A percentile compares a stretch with the other conserved stretches of the same genome.
Conservation (phyloP, 306 rosid species). For the Ceratonia siliqua region DNA sequence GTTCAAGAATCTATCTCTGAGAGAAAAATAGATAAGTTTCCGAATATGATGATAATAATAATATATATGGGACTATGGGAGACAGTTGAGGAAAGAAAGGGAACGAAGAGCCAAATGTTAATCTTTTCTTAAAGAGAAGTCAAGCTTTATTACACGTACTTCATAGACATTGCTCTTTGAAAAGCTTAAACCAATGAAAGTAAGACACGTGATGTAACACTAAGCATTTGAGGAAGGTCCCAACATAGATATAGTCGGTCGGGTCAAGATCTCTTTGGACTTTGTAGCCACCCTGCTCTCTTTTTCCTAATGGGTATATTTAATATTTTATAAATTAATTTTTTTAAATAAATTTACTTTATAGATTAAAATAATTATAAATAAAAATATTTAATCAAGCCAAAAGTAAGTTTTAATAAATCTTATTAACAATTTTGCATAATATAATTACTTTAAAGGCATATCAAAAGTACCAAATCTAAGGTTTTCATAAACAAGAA, state of each 20-base stretch:
- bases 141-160: neutral
- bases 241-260: slow-evolving; percentile 14
- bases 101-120: neutral
- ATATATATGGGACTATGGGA: neutral
- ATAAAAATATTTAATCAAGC: no score
- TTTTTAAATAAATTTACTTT: no score
- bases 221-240: neutral
- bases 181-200: neutral
- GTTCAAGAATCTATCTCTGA: neutral
- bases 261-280: neutral
- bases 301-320: neutral
- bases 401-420: no score
- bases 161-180: neutral
- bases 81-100: neutral
- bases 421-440: no score
- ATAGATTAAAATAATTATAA: no score
- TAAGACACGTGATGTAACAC: neutral
- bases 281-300: neutral
- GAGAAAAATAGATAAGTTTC: neutral
- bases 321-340: neutral
- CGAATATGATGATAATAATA: neutral
- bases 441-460: no score
- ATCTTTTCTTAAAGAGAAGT: neutral
- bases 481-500: no score
- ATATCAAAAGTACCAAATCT: no score